A percentile compares a stretch with the other conserved stretches of the same genome.
phyloP scores from a whole-genome alignment of 2,329 filamentous ascomycete species.

The Arthroderma sp. region DNA sequence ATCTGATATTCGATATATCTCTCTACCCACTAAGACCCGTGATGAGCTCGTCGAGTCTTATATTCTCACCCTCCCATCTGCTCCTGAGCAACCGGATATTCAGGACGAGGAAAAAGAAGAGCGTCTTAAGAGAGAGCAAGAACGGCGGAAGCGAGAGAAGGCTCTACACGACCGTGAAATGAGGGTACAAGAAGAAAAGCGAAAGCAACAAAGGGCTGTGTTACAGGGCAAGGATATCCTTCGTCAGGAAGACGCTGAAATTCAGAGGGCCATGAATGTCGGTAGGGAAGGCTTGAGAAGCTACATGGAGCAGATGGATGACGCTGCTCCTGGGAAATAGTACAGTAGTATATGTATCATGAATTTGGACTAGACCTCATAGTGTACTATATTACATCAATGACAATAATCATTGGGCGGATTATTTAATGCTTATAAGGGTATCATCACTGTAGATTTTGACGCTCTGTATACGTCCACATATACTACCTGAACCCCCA shows the following conservation, averaged over 20 bases:
- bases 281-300: constrained; percentile 33
- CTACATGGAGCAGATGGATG: constrained; percentile 8
- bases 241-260: constrained; percentile 33
- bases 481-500: constrained; percentile 26
- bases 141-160: constrained; percentile 35
- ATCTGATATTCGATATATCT: constrained; percentile 36
- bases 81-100: constrained; percentile 27
- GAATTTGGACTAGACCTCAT: neutral
- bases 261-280: constrained; percentile 34
- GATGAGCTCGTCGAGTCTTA: constrained; percentile 34
- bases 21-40: constrained; percentile 28
- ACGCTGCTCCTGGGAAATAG: neutral
- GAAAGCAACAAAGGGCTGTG: constrained; percentile 29
- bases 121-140: constrained; percentile 26
- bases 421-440: neutral
- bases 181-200: constrained; percentile 34
- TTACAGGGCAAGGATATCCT: constrained; percentile 32
- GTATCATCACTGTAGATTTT: neutral
- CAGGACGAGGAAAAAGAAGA: constrained; percentile 30
- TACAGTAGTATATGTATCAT: neutral
- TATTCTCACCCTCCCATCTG: constrained; percentile 31
- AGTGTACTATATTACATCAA: neutral
- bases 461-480: neutral
- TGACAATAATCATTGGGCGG: neutral
- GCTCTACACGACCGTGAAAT: constrained; percentile 34